Conservation (phyloP, 805 yeast genomes). For the Metschnikowia lunata region DNA sequence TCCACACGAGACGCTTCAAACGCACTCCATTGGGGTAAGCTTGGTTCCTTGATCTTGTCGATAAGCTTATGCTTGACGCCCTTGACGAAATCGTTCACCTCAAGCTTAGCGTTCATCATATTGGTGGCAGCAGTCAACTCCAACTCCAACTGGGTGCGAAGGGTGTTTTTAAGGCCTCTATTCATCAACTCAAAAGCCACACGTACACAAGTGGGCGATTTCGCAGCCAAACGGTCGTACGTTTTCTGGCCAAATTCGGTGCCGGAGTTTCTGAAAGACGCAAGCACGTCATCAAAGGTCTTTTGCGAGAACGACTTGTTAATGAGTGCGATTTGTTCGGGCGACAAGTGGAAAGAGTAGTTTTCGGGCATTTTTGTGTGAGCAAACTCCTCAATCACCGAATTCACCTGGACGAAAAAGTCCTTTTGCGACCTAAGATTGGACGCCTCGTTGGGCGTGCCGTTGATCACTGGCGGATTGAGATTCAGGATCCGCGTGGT, state of each 20-base stretch:
- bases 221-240: conserved; percentile 50
- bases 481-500: conserved; percentile 62
- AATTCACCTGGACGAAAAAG: conserved; percentile 56
- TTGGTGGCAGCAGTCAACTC: conserved; percentile 77
- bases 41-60: conserved; percentile 55
- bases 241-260: conserved; percentile 64
- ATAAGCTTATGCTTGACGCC: conserved; percentile 63
- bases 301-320: conserved; percentile 60
- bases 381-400: conserved; percentile 73
- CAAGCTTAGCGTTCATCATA: conserved; percentile 53
- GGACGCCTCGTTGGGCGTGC: conserved; percentile 20
- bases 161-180: conserved; percentile 52
- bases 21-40: conserved; percentile 41
- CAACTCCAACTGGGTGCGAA: conserved; percentile 61
- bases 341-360: conserved; percentile 54
- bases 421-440: conserved; percentile 28
- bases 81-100: conserved; percentile 55
- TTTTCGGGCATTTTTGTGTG: conserved; percentile 56
- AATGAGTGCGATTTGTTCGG: conserved; percentile 56
- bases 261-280: conserved; percentile 48
- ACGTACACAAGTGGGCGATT: conserved; percentile 77
- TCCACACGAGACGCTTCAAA: conserved; percentile 24
- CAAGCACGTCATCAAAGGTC: conserved; percentile 52
- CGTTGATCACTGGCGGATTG: conserved; percentile 38
- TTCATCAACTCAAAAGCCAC: conserved; percentile 67